phyloP scores from a whole-genome alignment of 202 grass and related monocot genomes.

The Schoenoplectus tabernaemontani region DNA sequence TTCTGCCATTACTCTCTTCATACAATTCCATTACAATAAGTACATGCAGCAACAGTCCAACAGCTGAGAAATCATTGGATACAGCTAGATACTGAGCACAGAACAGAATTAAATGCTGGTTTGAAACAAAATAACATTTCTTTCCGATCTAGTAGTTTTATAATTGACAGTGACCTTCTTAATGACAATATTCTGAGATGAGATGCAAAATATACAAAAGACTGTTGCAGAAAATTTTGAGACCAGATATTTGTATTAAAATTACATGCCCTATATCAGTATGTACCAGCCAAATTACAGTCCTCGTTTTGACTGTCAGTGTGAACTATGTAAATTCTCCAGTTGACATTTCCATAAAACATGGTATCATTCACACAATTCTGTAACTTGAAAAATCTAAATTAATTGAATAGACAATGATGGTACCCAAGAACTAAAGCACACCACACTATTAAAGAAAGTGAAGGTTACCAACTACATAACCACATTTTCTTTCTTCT shows the following conservation, averaged over 20 bases:
- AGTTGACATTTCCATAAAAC: not conserved
- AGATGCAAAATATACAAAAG: not conserved
- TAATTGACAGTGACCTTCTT: slow-evolving; percentile 13
- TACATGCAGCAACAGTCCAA: not conserved
- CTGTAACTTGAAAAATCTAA: not conserved
- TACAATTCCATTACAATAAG: not conserved
- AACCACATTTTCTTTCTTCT: not conserved
- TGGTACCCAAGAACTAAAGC: slow-evolving; percentile 17
- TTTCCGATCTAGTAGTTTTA: slow-evolving; percentile 2
- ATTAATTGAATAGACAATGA: not conserved
- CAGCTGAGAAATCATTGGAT: not conserved
- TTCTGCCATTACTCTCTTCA: not conserved
- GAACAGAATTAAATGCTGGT: not conserved
- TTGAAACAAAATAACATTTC: not conserved
- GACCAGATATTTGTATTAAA: not conserved
- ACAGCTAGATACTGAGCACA: not conserved
- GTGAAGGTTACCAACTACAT: slow-evolving; percentile 16
- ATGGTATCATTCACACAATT: too few species aligned
- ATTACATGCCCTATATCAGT: not conserved
- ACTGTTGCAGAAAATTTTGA: not conserved
- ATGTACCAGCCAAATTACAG: slow-evolving; percentile 4
- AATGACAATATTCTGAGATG: not conserved
- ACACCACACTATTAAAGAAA: slow-evolving; percentile 3
- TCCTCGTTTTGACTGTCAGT: not conserved
- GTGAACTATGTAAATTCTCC: not conserved